Evolutionary conservation across 2,329 filamentous ascomycete genomes (phyloP), one percentile per base, ranked within the genome.

Genomic region (Epichloe brachyelytri): DNA sequence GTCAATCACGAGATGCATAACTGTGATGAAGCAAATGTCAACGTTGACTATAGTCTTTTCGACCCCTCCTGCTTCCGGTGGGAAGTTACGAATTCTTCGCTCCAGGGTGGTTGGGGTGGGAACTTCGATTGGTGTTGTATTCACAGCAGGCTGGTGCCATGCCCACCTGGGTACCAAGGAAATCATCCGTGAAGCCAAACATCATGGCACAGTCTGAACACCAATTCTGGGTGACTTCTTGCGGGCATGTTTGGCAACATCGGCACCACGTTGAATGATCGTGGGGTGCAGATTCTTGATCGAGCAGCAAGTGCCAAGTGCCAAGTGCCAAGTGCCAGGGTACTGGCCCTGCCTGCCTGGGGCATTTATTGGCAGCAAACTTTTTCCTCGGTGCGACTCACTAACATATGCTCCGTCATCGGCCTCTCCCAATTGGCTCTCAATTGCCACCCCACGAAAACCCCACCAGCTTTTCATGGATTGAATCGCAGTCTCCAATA

Each of bases 341-440:
- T 38, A n/a, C n/a, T 38, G 36, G 26, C 26, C 26, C 26, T 30
- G 26, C 8, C 8, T 4, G 26, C 8, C 26, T 30, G 8, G 26
- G 26, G 26, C 8, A 30, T 30, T 30, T 10, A 10, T 48, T 37
- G 22, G 14, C 26, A 40, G 17, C 46, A 48, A 34, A 48, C 11
- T 48, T 48, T 48, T 48, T 5, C 12, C 14, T 17, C 2, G 37
- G 36, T 40, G 34, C 14, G 19, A n/a, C 46, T 15, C 26, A 41
- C 15, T 43, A 37, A 43, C 38, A 22, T 10, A 3, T 10, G 46
- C 46, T 48, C 46, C 46, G 46, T 48, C 46, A 48, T 48, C 46
- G 38, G 46, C 40, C n/a, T 38, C 2, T 48, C 26, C 12, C 38
- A 48, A 48, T 48, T 48, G 46, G 46, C 38, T 34, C 22, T 43